Base-by-base conservation (phyloP, 495 filamentous ascomycete species). In the Recurvomyces mirabilis region DNA sequence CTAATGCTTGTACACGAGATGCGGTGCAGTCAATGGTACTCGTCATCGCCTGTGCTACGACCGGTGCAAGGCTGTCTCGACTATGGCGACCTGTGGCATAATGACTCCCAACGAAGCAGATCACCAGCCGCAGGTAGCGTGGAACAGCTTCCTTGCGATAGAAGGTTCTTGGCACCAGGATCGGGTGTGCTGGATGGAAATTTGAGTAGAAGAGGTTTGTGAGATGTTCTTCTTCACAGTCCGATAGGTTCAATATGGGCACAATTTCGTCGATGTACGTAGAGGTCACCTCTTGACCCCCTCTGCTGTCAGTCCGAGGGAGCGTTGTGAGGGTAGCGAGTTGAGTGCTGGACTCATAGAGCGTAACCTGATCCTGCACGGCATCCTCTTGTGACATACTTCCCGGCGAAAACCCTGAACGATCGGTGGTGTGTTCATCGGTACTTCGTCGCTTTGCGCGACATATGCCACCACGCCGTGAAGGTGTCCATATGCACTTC, bases 171-270 rank as follows among this genome's bases (percentile, higher is more conserved):
- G 75, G 75, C 0, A 77, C 53, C 4, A 75, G 60, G 49, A 85
- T 73, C 0, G 84, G 84, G 55, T 89, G 84, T 3, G 74, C 70
- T 3, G 67, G 67, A 51, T 85, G 75, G 55, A 87, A 87, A 61
- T 75, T 72, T 32, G 65, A 59, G 58, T 74, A 80, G 53, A 73
- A 80, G 9, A 74, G 58, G 38, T 71, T 65, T 21, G 71, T 26
- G 9, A 53, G 28, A 23, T 29, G 28, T 9, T 33, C 43, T 5
- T 40, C 14, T 30, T 22, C 30, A 3, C 34, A 26, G 9, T 43
- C 34, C 18, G 28, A 19, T 5, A 25, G 28, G n/a, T n/a, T n/a
- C n/a, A n/a, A n/a, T n/a, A n/a, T n/a, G n/a, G n/a, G n/a, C n/a
- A n/a, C n/a, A n/a, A n/a, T n/a, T n/a, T n/a, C n/a, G n/a, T n/a